Percentiles rank a stretch among this genome's conserved stretches.
These are phyloP conservation scores for Globisporangium camurandrum DNA, from an alignment of 352 stramenopile genomes.

Conservation along the genomic window DNA sequence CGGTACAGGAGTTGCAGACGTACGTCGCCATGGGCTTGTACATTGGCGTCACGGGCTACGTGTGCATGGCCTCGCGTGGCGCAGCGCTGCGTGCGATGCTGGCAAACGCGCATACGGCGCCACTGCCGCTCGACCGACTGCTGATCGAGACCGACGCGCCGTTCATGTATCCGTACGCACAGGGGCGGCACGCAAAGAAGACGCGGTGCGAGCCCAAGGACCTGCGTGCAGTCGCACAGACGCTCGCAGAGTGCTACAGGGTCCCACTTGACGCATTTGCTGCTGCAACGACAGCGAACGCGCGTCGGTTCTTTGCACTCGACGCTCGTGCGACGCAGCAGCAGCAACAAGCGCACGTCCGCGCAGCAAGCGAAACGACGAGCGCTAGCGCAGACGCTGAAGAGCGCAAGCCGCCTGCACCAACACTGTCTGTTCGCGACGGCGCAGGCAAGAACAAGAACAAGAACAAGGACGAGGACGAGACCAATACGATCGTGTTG, in stretches of 20 bases:
- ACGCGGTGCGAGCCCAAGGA: conserved; percentile 63
- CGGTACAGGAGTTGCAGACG: conserved; percentile 30
- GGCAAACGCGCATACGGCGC: too few relatives aligned
- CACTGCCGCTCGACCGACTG: conserved; percentile 51
- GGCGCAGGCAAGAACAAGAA: not conserved
- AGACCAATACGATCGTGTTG: conserved; percentile 17
- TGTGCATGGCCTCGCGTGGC: conserved; percentile 57
- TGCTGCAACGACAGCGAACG: conserved; percentile 36
- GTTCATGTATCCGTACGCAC: conserved; percentile 66
- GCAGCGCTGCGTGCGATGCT: conserved; percentile 35
- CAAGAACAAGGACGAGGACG: not conserved
- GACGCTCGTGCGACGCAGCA: conserved; percentile 11
- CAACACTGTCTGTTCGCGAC: too few relatives aligned
- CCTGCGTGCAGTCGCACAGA: conserved; percentile 45
- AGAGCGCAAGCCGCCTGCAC: not conserved
- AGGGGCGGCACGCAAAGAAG: conserved; percentile 14
- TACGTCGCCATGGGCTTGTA: conserved; percentile 64
- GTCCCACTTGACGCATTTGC: conserved; percentile 32
- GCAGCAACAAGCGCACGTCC: not conserved
- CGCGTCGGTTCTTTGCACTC: conserved; percentile 41
- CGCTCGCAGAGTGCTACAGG: conserved; percentile 39
- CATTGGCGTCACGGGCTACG: conserved; percentile 65
- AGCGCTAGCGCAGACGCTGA: too few relatives aligned
- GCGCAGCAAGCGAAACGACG: not conserved
- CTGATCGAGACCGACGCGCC: conserved; percentile 74